Base-by-base conservation (phyloP, 495 filamentous ascomycete genomes). In the Niebla homalea region DNA sequence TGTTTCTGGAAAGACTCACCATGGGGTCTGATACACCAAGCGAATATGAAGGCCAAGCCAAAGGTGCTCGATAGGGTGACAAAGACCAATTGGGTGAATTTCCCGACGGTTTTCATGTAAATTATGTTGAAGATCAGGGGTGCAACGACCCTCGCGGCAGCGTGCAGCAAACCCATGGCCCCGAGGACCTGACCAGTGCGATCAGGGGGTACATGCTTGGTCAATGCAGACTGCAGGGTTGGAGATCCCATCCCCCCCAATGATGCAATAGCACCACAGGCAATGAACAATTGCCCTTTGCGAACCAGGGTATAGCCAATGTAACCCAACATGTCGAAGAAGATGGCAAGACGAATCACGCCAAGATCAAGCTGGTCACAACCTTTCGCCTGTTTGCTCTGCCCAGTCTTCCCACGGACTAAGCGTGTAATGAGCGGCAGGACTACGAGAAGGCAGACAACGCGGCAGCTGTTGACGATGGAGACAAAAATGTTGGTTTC, bases 151-250 rank as follows among this genome's bases (percentile, higher is more conserved):
- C 88, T 73, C 3, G 85, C 82, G 18, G 92, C 61, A 0, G 86
- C 84, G 68, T 96, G 92, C 52, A 98, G 63, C 44, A 97, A 64
- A 0, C 93, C 92, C 16, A 75, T 83, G 1, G 88, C 92, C 10
- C 92, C 92, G 2, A 98, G 74, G 45, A 98, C 66, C 60, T 89
- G 81, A 0, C 92, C 92, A 1, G 86, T 81, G 25, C 76, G 74
- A 55, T 90, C 83, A 8, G 76, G 73, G 4, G 89, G 86, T 0
- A 96, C 81, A 61, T 96, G 92, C 60, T 96, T 96, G 46, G 87
- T 96, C 16, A 96, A 65, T 0, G 85, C 73, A 0, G 82, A 79
- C 57, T 93, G 85, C 44, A 95, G 65, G 0, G 84, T 90, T 3
- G 92, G 89, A 5, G 79, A 81, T 0, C 79, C 90, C 46, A 96